phyloP scores from a whole-genome alignment of 1,284 basidiomycete genomes.

The Leccinum pachyderme region DNA sequence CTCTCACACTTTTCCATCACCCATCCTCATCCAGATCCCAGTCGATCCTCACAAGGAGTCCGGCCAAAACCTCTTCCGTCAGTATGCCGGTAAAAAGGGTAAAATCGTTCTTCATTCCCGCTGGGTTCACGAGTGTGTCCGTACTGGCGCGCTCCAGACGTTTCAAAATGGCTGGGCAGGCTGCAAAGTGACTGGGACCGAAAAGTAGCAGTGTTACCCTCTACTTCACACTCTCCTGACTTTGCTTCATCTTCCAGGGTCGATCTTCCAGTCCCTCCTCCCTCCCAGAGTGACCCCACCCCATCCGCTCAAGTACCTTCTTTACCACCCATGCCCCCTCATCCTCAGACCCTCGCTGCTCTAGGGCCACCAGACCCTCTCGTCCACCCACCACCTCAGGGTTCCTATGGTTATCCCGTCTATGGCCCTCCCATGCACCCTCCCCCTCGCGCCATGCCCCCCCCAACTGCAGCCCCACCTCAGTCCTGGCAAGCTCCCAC shows the following conservation, averaged over 20 bases:
- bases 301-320: conserved; percentile 25
- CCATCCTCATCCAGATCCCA: conserved; percentile 14
- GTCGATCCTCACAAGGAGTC: conserved; percentile 67
- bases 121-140: conserved; percentile 75
- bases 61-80: conserved; percentile 76
- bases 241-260: conserved; percentile 17
- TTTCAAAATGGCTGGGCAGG: conserved; percentile 73
- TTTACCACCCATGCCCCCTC: conserved; percentile 32
- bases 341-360: conserved; percentile 31
- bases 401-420: conserved; percentile 46
- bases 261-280: conserved; percentile 34
- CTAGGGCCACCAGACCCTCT: conserved; percentile 31
- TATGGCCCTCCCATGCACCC: conserved; percentile 44
- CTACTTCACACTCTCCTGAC: conserved; percentile 6
- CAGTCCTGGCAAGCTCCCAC: conserved; percentile 62
- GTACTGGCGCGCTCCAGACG: conserved; percentile 62
- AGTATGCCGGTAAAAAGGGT: conserved; percentile 72
- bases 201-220: conserved; percentile 47
- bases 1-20: conserved; percentile 9
- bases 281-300: conserved; percentile 33
- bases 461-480: conserved; percentile 45
- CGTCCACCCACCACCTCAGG: conserved; percentile 32
- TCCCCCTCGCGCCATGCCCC: conserved; percentile 44
- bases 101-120: conserved; percentile 69
- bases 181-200: conserved; percentile 74